These are phyloP conservation scores for Effrenium voratum DNA, from an alignment of 73 alveolate genomes.

Conservation along the genomic window DNA sequence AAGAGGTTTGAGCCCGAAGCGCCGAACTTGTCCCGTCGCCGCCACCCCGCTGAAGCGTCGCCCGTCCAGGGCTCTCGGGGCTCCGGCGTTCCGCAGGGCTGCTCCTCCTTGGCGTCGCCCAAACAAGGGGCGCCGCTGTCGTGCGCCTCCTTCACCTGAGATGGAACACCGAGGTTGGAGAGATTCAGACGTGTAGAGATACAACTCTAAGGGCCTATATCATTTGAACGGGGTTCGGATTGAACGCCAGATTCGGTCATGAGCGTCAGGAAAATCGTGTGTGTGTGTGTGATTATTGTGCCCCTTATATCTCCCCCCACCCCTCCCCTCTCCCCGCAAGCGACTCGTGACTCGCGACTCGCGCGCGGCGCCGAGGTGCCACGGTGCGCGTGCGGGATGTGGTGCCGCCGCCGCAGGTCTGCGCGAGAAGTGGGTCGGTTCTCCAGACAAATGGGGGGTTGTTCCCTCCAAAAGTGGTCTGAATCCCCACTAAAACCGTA, in stretches of 20 bases:
- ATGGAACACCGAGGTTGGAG: neutral
- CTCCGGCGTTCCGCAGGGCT: constrained; percentile 13
- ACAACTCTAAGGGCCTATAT: neutral
- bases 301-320: neutral
- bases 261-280: neutral
- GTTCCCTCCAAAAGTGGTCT: too few species aligned
- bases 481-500: too few species aligned
- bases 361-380: constrained; percentile 11
- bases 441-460: neutral
- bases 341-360: neutral
- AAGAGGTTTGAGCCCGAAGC: neutral
- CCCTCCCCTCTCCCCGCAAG: neutral
- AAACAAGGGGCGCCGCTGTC: constrained; percentile 55
- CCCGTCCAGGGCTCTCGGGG: neutral
- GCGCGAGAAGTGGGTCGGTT: neutral
- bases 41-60: neutral
- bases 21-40: neutral
- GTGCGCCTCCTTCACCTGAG: constrained; percentile 22
- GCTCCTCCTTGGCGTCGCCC: constrained; percentile 22
- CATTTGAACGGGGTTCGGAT: neutral
- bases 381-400: constrained; percentile 27
- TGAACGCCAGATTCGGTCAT: neutral
- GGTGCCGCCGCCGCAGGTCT: constrained; percentile 76
- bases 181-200: neutral
- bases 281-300: neutral